Base-by-base conservation (phyloP, 2,329 filamentous ascomycete genomes). In the Colletotrichum sp. region DNA sequence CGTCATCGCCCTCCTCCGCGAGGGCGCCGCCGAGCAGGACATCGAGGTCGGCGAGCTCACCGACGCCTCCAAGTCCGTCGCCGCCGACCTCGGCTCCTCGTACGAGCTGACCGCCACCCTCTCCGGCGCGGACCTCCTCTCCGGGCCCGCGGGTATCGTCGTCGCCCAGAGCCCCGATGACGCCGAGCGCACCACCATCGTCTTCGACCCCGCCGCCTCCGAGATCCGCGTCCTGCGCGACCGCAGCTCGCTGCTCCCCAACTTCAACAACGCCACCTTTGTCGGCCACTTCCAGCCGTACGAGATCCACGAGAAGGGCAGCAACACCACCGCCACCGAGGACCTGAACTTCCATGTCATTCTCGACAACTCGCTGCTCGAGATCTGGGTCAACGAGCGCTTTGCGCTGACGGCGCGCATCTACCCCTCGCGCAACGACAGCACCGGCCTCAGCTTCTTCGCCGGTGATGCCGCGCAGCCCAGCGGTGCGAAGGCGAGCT, bases 361-460 rank as follows among this genome's bases (percentile, higher is more conserved):
- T 0, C 64, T 78, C 3, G 77, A 78, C 65, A 67, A 68, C 48
- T 78, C 77, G 3, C 68, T 78, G 64, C 68, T 78, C 48, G 75
- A 78, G 72, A 68, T 78, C 66, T 78, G 75, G 75, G 72, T 77
- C 22, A 78, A 78, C 36, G 77, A 78, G 61, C 75, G 77, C 36
- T 78, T 78, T 22, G 69, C 75, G 16, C 61, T 78, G 4, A 77
- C 77, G 32, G 71, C 77, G 15, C 75, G 77, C 48, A 77, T 78
- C 22, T 78, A 78, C 66, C 77, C 77, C 9, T 77, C 76, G 30
- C 74, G 74, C 44, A 77, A 71, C 57, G 76, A 77, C 63, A 77
- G 76, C 65, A 77, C 76, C 5, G 76, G 74, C 3, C 63, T 77
- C 8, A 70, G 74, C 64, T 77, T 77, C 68, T 77, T 77, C 6